Evolutionary conservation across 768 basidiomycete species (phyloP).

Genomic region (Suillus ampliporus): DNA sequence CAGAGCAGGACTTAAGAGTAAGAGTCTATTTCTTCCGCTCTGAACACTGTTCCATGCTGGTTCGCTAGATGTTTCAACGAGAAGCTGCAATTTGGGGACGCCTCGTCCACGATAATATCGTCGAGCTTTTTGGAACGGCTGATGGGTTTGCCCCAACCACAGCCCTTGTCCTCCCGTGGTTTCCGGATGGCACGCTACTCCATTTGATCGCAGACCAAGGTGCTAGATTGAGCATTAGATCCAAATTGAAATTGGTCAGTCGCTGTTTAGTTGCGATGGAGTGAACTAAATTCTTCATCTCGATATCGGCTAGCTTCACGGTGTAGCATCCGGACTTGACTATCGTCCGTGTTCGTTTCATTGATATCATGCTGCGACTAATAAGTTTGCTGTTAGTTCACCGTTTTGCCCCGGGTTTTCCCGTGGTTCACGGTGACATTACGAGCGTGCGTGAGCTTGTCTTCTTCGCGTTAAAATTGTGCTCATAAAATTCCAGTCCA

Average conservation of each 20-base stretch:
- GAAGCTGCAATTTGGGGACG: conserved; percentile 26
- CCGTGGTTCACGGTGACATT: conserved; percentile 25
- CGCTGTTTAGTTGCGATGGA: neutral
- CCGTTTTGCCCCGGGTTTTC: too few species aligned
- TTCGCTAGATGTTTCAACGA: conserved; percentile 17
- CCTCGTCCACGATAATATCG: conserved; percentile 25
- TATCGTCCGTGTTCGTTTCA: neutral
- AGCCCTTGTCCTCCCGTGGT: conserved; percentile 4
- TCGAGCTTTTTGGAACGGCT: conserved; percentile 21
- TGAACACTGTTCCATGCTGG: neutral
- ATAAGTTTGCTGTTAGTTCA: conserved; percentile 18
- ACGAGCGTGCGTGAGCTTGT: conserved; percentile 13
- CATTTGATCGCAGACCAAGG: neutral
- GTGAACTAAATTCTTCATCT: neutral
- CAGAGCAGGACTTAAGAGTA: neutral
- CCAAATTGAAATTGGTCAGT: neutral
- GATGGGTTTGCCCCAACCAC: conserved; percentile 11
- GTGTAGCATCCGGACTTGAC: conserved; percentile 24
- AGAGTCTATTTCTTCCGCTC: neutral
- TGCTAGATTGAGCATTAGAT: neutral
- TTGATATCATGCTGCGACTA: neutral
- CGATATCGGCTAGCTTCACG: conserved; percentile 19
- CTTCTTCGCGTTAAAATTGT: neutral
- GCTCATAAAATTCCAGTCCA: conserved; percentile 15
- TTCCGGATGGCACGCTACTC: conserved; percentile 5